Base-by-base conservation (phyloP, 495 filamentous ascomycete genomes). In the Antarctomyces pellizariae region DNA sequence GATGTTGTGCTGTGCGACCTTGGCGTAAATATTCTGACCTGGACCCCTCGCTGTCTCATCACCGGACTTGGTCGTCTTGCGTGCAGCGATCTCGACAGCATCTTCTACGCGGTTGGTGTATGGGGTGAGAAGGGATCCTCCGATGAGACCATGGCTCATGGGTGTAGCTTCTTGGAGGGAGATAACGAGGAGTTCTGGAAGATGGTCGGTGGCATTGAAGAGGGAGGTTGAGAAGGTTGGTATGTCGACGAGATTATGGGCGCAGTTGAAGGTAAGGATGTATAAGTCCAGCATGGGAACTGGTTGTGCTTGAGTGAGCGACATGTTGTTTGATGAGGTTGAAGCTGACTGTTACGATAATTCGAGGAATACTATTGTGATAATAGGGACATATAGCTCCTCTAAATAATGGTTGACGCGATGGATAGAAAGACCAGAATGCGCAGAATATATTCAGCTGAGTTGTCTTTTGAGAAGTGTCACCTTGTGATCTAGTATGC, bases 151-250 rank as follows among this genome's bases (percentile, higher is more conserved):
- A 37, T 75, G 64, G 14, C 69, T 57, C 16, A 93, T 59, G 0
- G 89, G 86, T 4, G 82, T 76, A 32, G 92, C 60, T 48, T 97
- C 86, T 50, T 97, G 82, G 8, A 97, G 64, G 22, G 69, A 83
- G 39, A 64, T 55, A 35, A 76, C 63, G 30, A 84, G 58, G 22
- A 84, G 38, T 18, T 79, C 70, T 0, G 78, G 77, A 25, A 62
- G 40, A 2, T 31, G 38, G 9, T 31, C 34, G 3, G 48, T 34
- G 16, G 62, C 71, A 36, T 67, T 53, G 52, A 80, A 70, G 34
- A 95, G 53, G 39, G 79, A 66, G 3, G 60, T 36, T 9, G 75
- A 65, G 40, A 86, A 80, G 29, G 56, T 48, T 11, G 63, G 50
- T 14, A 62, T 48, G 33, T 74, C 53, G 39, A 82, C 67, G 12